Conservation (phyloP, 306 rosid genomes). For the Ziziphus jujuba region DNA sequence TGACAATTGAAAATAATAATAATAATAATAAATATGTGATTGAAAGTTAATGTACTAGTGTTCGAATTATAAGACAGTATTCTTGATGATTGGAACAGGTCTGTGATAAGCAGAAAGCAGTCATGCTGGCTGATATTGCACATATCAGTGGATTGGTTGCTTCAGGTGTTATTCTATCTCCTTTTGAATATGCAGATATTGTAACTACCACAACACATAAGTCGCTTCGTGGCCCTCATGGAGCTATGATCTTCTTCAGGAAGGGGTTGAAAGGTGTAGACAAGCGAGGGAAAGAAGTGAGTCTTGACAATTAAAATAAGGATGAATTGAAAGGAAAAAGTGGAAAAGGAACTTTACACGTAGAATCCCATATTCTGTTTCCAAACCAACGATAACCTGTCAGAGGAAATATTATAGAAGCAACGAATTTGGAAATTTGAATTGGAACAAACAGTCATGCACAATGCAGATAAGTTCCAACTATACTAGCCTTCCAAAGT, state of each 20-base stretch:
- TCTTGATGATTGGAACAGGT: conserved; percentile 30
- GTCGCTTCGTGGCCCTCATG: conserved; percentile 97
- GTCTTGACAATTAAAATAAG: conserved; percentile 24
- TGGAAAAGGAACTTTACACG: conserved; percentile 41
- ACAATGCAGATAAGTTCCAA: background rate
- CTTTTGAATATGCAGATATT: conserved; percentile 51
- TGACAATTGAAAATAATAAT: background rate
- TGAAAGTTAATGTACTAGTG: background rate
- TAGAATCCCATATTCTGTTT: conserved; percentile 67
- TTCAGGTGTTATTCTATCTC: conserved; percentile 49
- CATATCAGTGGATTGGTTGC: conserved; percentile 55
- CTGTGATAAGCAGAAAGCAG: conserved; percentile 49
- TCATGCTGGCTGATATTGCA: conserved; percentile 53
- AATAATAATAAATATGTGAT: no score
- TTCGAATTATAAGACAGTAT: background rate
- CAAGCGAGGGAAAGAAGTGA: conserved; percentile 93
- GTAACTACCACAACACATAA: conserved; percentile 95
- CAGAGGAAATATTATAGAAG: background rate
- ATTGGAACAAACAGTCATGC: conserved; percentile 9
- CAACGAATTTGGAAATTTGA: background rate
- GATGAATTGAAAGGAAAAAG: conserved; percentile 7
- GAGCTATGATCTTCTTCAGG: conserved; percentile 94
- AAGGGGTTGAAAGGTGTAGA: conserved; percentile 84
- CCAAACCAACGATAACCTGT: conserved; percentile 71
- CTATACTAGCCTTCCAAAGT: background rate